Conservation (phyloP, 2,329 filamentous ascomycete genomes). For the Purpureocillium lavendulum region DNA sequence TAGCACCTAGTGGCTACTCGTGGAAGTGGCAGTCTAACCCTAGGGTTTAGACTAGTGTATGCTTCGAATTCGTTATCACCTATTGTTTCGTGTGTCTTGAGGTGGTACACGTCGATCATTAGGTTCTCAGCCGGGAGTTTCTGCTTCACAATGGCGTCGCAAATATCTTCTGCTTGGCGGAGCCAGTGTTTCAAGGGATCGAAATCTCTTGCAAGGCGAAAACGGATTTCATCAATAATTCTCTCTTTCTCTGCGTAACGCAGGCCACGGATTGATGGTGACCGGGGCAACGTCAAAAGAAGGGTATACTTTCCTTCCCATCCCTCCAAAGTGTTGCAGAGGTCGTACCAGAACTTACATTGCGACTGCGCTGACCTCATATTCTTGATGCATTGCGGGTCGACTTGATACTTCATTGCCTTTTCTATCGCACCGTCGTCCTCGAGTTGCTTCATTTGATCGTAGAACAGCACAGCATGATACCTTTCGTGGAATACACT, state of each 20-base stretch:
- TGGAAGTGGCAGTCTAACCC: neutral
- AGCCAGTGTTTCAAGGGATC: conserved; percentile 1
- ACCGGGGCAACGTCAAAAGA: neutral
- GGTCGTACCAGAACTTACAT: conserved; percentile 4
- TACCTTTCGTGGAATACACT: conserved; percentile 3
- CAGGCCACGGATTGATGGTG: neutral
- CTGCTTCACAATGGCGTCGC: neutral
- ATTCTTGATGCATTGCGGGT: neutral
- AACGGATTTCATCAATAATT: neutral
- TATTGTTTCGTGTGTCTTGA: conserved; percentile 1
- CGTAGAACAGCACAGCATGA: conserved; percentile 1
- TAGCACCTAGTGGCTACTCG: neutral
- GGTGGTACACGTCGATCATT: conserved; percentile 2
- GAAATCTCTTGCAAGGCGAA: neutral
- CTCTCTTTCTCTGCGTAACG: neutral
- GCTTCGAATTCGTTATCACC: neutral
- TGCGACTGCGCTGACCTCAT: conserved; percentile 1
- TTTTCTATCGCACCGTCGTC: neutral
- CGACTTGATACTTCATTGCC: neutral
- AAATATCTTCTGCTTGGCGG: neutral
- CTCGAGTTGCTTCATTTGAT: conserved; percentile 1
- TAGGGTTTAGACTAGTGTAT: neutral
- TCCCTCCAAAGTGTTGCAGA: neutral
- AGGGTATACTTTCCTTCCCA: conserved; percentile 2
- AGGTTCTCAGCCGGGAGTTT: conserved; percentile 1